These are phyloP conservation scores for Neonectria hederae DNA, from an alignment of 2,329 filamentous ascomycete species.

Conservation along the genomic window DNA sequence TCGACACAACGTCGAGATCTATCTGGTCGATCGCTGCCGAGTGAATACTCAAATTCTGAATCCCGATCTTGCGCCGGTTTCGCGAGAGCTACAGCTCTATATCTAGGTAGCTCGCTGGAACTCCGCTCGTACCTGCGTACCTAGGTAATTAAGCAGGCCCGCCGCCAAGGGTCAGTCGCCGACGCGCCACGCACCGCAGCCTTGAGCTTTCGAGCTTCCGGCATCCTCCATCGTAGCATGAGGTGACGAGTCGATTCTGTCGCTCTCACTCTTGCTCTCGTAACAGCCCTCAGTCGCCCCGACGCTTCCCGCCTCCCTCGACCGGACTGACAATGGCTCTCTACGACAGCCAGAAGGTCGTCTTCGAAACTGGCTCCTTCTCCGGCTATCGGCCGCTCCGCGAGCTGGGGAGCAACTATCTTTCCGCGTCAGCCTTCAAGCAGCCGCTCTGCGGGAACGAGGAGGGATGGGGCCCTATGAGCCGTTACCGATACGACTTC, in stretches of 20 bases:
- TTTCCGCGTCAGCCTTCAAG: conserved; percentile 60
- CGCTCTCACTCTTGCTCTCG: conserved; percentile 1
- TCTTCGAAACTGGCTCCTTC: conserved; percentile 68
- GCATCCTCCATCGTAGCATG: conserved; percentile 18
- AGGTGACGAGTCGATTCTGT: conserved; percentile 10
- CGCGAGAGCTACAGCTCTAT: background rate
- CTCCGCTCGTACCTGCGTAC: background rate
- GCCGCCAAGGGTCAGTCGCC: background rate
- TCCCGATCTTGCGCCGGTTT: conserved; percentile 5
- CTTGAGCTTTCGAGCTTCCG: conserved; percentile 8
- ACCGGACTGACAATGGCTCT: conserved; percentile 45
- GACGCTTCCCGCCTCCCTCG: conserved; percentile 1
- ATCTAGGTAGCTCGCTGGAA: background rate
- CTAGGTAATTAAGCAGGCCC: background rate
- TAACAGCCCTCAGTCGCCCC: conserved; percentile 6
- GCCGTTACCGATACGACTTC: conserved; percentile 87
- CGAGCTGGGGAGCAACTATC: conserved; percentile 67
- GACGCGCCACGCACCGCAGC: conserved; percentile 21
- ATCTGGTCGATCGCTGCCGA: background rate
- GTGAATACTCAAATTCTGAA: background rate
- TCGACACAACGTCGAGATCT: background rate
- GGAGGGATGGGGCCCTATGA: conserved; percentile 96
- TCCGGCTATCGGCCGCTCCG: conserved; percentile 63
- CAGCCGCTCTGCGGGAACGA: conserved; percentile 87
- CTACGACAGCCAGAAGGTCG: conserved; percentile 55